Evolutionary conservation across 345 rosid genomes (phyloP).

Genomic region (Salix exigua): DNA sequence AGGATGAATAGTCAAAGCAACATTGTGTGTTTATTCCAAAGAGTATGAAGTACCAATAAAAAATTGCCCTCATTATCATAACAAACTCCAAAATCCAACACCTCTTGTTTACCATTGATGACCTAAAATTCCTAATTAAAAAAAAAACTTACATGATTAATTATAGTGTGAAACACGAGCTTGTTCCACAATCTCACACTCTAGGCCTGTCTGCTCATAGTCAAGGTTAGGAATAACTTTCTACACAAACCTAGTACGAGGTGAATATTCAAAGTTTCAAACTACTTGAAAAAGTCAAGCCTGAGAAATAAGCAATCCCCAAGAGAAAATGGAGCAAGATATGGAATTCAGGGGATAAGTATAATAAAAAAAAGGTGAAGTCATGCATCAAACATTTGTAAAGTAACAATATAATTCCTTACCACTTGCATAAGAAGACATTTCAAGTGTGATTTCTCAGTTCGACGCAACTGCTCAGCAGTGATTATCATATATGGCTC

Average conservation of each 20-base stretch:
- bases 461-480: conserved; percentile 67
- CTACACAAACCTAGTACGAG: not conserved
- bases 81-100: not conserved
- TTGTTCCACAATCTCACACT: not conserved
- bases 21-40: not conserved
- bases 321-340: not conserved
- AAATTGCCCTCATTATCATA: not conserved
- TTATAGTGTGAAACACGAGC: not conserved
- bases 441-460: conserved; percentile 77
- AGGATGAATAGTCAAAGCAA: not conserved
- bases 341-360: not conserved
- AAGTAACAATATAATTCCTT: conserved; percentile 20
- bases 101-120: not conserved
- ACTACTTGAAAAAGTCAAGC: not conserved
- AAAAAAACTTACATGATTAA: not conserved
- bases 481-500: conserved; percentile 91
- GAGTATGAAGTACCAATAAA: not conserved
- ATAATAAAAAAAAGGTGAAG: not conserved
- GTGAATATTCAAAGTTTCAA: not conserved
- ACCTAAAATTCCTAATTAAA: not conserved
- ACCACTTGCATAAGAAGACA: conserved; percentile 98
- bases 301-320: not conserved
- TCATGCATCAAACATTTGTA: not conserved
- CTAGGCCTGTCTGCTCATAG: not conserved
- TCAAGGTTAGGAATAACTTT: not conserved